Percentiles rank a stretch among this genome's conserved stretches.
Evolutionary conservation across 202 grass and related monocot genomes (phyloP).

Genomic region (Cymbopogon flexuosus): DNA sequence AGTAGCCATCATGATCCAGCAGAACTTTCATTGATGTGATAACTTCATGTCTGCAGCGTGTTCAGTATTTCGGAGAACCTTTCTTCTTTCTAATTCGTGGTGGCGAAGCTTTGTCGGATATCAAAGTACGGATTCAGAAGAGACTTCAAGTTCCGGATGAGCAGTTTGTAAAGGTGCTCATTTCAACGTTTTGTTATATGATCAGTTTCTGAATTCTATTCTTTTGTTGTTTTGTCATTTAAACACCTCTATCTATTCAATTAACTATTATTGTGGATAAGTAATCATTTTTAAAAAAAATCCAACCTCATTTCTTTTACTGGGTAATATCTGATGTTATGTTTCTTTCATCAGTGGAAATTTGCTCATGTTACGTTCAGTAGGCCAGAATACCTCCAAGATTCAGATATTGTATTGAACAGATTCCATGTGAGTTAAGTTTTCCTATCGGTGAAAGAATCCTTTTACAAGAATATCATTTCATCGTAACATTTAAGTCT

Average conservation of each 20-base stretch:
- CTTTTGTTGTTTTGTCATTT: background rate
- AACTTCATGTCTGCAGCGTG: slow-evolving; percentile 34
- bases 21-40: background rate
- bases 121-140: slow-evolving; percentile 67
- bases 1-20: background rate
- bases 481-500: background rate
- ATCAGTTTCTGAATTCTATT: background rate
- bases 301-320: background rate
- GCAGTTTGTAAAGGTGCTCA: slow-evolving; percentile 45
- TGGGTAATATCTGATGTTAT: slow-evolving; percentile 22
- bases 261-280: background rate
- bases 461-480: background rate
- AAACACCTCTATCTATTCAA: background rate
- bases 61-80: slow-evolving; percentile 54
- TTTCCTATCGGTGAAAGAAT: background rate
- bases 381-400: slow-evolving; percentile 54
- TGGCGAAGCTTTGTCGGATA: slow-evolving; percentile 47
- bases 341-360: slow-evolving; percentile 57
- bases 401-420: slow-evolving; percentile 60
- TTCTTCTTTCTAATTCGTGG: slow-evolving; percentile 63
- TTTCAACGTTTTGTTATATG: background rate
- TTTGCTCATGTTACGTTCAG: slow-evolving; percentile 43
- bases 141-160: slow-evolving; percentile 63
- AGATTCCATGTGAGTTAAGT: slow-evolving; percentile 46
- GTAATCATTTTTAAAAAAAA: background rate